Evolutionary conservation across 495 filamentous ascomycete genomes (phyloP), one percentile per base, ranked within the genome.

Genomic region (Diplogelasinospora grovesii): DNA sequence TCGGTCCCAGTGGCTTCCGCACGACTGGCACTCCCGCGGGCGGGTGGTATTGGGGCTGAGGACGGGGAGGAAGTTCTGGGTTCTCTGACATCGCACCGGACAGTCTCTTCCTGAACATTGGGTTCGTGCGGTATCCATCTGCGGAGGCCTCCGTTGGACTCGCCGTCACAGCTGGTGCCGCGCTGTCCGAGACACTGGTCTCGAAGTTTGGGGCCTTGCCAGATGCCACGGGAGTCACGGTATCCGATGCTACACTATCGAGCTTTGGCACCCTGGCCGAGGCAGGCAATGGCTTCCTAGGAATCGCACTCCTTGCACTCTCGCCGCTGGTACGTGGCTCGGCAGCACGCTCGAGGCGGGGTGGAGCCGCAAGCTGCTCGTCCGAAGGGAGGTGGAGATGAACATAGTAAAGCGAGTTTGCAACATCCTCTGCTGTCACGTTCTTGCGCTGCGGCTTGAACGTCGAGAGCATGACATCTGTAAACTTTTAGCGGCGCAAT

Each of bases 401-500:
- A 24, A 95, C 61, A 54, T 90, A 96, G 63, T 96, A 98, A 3
- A 98, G 71, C 8, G 82, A 92, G 47, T 81, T 85, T 33, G 83
- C 78, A 23, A 97, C 82, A 57, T 95, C 90, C 54, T 86, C 81
- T 6, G 77, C 84, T 1, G 85, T 93, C 19, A 97, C 85, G 26
- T 86, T 86, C 58, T 90, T 92, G 13, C 81, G 69, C 13, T 84
- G 78, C 13, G 92, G 92, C 60, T 90, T 89, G 15, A 94, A 66
- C 1, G 92, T 84, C 7, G 90, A 89, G n/a, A 97, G 76, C 43
- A 98, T 92, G 30, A 97, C 74, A 73, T 97, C 92, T 94, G 41
- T 5, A 16, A n/a, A 26, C 8, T 5, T 44, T 37, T 37, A 50
- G 43, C 36, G 54, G n/a, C 40, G 3, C n/a, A 23, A 16, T 31